Conservation (phyloP, 768 basidiomycete species). For the Dendrothele bispora region DNA sequence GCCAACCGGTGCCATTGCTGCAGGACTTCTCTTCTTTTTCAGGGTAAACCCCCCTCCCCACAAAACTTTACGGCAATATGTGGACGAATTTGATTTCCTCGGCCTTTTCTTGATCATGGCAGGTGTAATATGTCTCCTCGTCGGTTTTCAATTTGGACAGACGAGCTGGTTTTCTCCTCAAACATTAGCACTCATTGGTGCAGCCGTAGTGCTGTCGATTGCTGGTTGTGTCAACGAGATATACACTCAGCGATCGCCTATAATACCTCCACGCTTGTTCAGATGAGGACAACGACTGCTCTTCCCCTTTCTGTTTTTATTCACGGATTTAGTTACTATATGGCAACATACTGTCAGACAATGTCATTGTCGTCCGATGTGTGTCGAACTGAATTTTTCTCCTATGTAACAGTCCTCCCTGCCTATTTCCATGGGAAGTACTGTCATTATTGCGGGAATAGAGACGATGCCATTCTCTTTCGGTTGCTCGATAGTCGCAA, state of each 20-base stretch:
- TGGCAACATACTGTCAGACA: constrained; percentile 26
- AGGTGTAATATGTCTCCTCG: constrained; percentile 63
- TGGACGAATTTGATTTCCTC: constrained; percentile 66
- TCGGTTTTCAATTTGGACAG: constrained; percentile 75
- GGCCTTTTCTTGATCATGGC: constrained; percentile 62
- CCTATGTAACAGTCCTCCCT: constrained; percentile 51
- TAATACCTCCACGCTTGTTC: constrained; percentile 75
- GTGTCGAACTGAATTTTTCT: no score
- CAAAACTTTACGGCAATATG: constrained; percentile 54
- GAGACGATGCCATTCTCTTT: constrained; percentile 80
- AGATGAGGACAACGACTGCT: constrained; percentile 74
- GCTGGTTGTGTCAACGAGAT: constrained; percentile 56
- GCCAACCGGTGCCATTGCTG: constrained; percentile 71
- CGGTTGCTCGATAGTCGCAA: constrained; percentile 52
- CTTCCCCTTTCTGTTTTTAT: constrained; percentile 58
- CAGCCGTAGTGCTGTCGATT: constrained; percentile 56
- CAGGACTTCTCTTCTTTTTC: constrained; percentile 68
- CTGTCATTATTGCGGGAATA: constrained; percentile 55
- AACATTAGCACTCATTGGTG: constrained; percentile 59
- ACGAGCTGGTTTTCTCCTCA: constrained; percentile 56
- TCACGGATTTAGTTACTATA: constrained; percentile 66
- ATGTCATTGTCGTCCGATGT: no score
- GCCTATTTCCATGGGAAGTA: constrained; percentile 79
- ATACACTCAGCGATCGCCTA: constrained; percentile 64
- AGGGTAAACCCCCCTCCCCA: constrained; percentile 73